These are phyloP conservation scores for Sugiyamaella boreocaroliniensis DNA, from an alignment of 805 yeast genomes.

Conservation along the genomic window DNA sequence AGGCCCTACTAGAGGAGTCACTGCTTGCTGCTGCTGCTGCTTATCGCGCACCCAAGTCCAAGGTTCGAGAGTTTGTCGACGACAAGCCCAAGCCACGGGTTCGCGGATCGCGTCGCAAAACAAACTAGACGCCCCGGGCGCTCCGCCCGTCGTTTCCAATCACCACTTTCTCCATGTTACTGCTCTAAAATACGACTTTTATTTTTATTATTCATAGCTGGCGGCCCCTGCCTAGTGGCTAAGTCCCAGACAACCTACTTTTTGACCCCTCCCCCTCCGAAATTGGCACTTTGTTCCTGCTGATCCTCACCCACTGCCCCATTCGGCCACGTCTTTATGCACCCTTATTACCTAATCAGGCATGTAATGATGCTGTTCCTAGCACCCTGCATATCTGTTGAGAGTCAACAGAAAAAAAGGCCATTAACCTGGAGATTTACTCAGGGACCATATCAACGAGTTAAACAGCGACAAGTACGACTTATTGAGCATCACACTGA, in stretches of 20 bases:
- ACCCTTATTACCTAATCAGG: neutral
- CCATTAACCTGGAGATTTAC: too few species aligned
- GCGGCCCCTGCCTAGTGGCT: too few species aligned
- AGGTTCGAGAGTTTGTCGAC: constrained; percentile 4
- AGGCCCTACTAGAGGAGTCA: neutral
- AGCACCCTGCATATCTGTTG: neutral
- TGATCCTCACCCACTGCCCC: neutral
- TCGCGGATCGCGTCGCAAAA: neutral
- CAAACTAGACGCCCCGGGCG: too few species aligned
- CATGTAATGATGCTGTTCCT: neutral
- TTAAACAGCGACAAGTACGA: too few species aligned
- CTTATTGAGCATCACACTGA: too few species aligned
- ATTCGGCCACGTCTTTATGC: neutral
- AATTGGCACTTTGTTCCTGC: neutral
- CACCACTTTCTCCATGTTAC: neutral
- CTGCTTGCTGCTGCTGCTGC: neutral
- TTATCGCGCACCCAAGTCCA: neutral
- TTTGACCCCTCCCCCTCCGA: too few species aligned
- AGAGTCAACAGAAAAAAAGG: neutral
- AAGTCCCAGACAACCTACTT: too few species aligned
- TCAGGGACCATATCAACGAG: too few species aligned
- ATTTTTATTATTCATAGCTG: too few species aligned
- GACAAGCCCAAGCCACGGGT: neutral
- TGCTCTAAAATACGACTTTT: neutral
- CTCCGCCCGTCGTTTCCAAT: too few species aligned